Conservation (phyloP, 2,329 filamentous ascomycete genomes). For the Xylariaceae sp. region DNA sequence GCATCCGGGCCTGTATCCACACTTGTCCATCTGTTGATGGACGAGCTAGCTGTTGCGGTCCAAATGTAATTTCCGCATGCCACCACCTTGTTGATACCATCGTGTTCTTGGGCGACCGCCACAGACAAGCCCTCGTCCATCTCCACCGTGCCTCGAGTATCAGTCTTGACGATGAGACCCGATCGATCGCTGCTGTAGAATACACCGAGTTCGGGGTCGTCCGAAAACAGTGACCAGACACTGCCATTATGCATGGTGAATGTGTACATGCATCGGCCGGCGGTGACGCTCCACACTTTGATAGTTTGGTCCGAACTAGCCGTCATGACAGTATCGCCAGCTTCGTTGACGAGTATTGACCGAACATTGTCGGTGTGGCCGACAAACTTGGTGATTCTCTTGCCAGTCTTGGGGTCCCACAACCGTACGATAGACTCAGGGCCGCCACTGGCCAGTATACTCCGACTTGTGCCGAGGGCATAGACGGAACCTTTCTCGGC, state of each 20-base stretch:
- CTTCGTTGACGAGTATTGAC: conserved; percentile 86
- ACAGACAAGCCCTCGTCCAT: conserved; percentile 89
- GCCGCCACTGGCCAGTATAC: conserved; percentile 87
- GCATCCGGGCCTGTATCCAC: conserved; percentile 79
- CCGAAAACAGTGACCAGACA: conserved; percentile 93
- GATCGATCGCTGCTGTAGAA: conserved; percentile 97
- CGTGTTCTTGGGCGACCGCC: conserved; percentile 91
- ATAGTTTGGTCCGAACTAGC: conserved; percentile 96
- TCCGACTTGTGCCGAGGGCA: conserved; percentile 79
- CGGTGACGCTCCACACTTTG: conserved; percentile 97
- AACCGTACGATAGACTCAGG: conserved; percentile 92
- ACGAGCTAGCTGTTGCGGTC: conserved; percentile 89
- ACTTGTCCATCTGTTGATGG: conserved; percentile 90
- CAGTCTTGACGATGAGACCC: conserved; percentile 94
- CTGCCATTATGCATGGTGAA: conserved; percentile 99
- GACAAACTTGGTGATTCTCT: conserved; percentile 93
- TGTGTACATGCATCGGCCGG: conserved; percentile 95
- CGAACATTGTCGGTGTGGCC: conserved; percentile 95
- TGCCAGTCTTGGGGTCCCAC: conserved; percentile 89
- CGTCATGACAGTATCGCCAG: conserved; percentile 90
- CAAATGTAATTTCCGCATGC: conserved; percentile 80
- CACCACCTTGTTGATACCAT: conserved; percentile 74
- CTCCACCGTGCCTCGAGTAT: conserved; percentile 74
- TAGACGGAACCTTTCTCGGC: conserved; percentile 95
- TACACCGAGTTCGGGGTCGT: conserved; percentile 81